These are phyloP conservation scores for Fusarium sp. DNA, from an alignment of 2,329 filamentous ascomycete genomes.

Conservation along the genomic window DNA sequence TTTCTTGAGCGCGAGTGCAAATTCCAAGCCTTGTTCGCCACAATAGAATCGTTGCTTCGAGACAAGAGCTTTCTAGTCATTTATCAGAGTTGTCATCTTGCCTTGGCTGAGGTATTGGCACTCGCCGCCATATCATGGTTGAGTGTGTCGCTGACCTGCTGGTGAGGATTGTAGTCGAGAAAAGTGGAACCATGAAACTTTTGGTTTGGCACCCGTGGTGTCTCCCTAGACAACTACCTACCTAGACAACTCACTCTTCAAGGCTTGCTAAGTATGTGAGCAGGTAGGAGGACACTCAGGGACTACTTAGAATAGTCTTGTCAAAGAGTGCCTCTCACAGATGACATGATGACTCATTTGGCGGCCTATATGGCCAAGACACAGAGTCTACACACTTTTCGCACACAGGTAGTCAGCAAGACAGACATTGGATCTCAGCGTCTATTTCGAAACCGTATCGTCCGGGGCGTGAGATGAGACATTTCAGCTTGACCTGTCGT, in stretches of 20 bases:
- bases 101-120: constrained; percentile 23
- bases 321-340: background rate
- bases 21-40: background rate
- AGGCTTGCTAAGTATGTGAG: background rate
- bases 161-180: constrained; percentile 28
- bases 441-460: constrained; percentile 1
- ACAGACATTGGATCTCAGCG: background rate
- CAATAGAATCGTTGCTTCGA: background rate
- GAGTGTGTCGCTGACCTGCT: constrained; percentile 38
- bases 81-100: background rate
- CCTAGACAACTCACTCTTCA: constrained; percentile 5
- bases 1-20: background rate
- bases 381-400: background rate
- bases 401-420: constrained; percentile 5
- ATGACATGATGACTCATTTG: background rate
- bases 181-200: constrained; percentile 31
- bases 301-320: background rate
- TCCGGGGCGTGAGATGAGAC: constrained; percentile 24
- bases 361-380: background rate
- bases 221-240: background rate
- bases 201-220: constrained; percentile 28
- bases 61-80: background rate
- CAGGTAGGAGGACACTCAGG: background rate
- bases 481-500: constrained; percentile 21
- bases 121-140: constrained; percentile 31